These are phyloP conservation scores for Plantago major DNA, from an alignment of 257 asterid species.

Conservation along the genomic window DNA sequence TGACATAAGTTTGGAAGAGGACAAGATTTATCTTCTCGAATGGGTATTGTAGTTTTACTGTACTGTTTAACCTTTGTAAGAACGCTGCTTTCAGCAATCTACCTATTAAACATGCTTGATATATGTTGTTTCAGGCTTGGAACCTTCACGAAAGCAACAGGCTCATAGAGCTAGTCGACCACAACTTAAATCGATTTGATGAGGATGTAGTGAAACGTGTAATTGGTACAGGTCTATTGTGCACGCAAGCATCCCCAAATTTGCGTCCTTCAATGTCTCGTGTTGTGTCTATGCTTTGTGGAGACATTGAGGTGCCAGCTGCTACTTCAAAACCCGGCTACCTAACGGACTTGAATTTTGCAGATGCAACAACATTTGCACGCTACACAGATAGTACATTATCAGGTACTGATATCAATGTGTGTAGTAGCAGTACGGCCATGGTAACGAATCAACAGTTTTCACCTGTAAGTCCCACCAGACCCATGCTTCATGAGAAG, in stretches of 20 bases:
- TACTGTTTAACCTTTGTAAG: background rate
- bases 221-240: constrained; percentile 47
- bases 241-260: constrained; percentile 56
- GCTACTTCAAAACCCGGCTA: constrained; percentile 48
- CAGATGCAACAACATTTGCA: constrained; percentile 32
- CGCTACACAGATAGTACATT: constrained; percentile 19
- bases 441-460: background rate
- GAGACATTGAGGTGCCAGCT: constrained; percentile 46
- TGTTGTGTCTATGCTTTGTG: constrained; percentile 61
- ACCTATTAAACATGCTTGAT: background rate
- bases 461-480: constrained; percentile 26
- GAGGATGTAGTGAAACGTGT: constrained; percentile 40
- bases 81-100: background rate
- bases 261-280: constrained; percentile 60
- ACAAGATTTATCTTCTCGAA: constrained; percentile 60
- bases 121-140: constrained; percentile 13
- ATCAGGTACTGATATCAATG: constrained; percentile 6
- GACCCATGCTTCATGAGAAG: constrained; percentile 35
- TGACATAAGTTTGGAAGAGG: constrained; percentile 43
- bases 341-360: constrained; percentile 50
- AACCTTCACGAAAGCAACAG: constrained; percentile 22
- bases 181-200: constrained; percentile 16
- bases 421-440: constrained; percentile 8
- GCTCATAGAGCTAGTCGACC: constrained; percentile 23
- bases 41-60: constrained; percentile 34